These are phyloP conservation scores for Antitrichia curtipendula DNA, from an alignment of 225 moss, liverwort and hornwort genomes.

Conservation along the genomic window DNA sequence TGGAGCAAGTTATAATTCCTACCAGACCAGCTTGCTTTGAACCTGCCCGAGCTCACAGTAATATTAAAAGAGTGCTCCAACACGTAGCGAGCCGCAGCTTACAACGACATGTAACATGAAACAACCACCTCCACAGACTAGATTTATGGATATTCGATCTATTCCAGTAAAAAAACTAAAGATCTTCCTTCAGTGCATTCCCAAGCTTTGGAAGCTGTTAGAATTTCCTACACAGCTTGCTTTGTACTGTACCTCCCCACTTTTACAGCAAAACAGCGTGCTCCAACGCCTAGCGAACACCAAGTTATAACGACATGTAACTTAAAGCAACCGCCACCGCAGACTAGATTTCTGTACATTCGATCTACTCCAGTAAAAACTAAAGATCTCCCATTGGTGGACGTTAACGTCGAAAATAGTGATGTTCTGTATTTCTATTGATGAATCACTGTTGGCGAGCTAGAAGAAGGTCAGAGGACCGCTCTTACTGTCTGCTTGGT, in stretches of 20 bases:
- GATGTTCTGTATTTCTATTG: neutral
- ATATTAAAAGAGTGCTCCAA: neutral
- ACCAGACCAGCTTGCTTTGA: too few species aligned
- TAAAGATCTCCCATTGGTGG: neutral
- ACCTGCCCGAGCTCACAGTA: too few species aligned
- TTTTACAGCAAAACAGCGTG: neutral
- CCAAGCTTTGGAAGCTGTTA: neutral
- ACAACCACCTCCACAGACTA: neutral
- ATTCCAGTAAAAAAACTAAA: neutral
- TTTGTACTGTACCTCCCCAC: neutral
- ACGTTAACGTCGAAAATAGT: neutral
- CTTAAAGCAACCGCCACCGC: neutral
- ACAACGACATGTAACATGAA: neutral
- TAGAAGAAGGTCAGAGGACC: neutral
- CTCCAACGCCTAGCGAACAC: neutral
- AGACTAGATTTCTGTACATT: neutral
- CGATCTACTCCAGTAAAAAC: neutral
- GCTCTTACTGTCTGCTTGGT: neutral
- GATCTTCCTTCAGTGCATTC: neutral
- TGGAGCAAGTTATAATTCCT: neutral
- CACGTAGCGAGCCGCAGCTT: neutral
- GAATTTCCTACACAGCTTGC: neutral
- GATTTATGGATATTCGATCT: neutral
- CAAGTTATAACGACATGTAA: neutral
- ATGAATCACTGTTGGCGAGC: neutral